Evolutionary conservation across 257 asterid species (phyloP).

Genomic region (Lithospermum erythrorhizon): DNA sequence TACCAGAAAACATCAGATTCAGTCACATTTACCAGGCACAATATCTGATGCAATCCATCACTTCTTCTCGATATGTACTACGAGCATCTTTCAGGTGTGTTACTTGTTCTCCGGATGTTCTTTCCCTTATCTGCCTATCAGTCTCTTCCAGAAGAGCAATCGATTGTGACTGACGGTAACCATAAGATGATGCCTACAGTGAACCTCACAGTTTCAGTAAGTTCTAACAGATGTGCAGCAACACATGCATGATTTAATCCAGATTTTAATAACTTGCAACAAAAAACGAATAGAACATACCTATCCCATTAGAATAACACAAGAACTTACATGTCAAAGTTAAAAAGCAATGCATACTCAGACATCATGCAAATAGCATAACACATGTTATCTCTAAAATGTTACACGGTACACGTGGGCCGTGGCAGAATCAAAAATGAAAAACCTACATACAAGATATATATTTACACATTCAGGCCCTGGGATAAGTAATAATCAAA

Average conservation of each 20-base stretch:
- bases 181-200: constrained; percentile 70
- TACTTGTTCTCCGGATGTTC: constrained; percentile 51
- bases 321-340: not conserved
- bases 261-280: not conserved
- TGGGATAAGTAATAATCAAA: not conserved
- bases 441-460: not conserved
- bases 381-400: not conserved
- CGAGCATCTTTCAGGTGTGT: constrained; percentile 89
- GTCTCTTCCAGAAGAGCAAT: constrained; percentile 75
- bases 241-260: not conserved
- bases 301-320: not conserved
- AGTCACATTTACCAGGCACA: constrained; percentile 64
- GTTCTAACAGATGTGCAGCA: not conserved
- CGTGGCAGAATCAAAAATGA: not conserved
- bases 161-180: constrained; percentile 74
- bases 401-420: not conserved
- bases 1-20: not conserved
- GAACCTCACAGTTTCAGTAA: constrained; percentile 5
- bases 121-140: constrained; percentile 77
- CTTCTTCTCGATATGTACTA: constrained; percentile 66
- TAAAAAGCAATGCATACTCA: not conserved
- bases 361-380: not conserved
- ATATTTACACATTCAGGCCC: not conserved
- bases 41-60: constrained; percentile 87
- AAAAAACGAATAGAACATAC: not conserved